These are phyloP conservation scores for Clausena lansium DNA, from an alignment of 345 rosid genomes.

Conservation along the genomic window DNA sequence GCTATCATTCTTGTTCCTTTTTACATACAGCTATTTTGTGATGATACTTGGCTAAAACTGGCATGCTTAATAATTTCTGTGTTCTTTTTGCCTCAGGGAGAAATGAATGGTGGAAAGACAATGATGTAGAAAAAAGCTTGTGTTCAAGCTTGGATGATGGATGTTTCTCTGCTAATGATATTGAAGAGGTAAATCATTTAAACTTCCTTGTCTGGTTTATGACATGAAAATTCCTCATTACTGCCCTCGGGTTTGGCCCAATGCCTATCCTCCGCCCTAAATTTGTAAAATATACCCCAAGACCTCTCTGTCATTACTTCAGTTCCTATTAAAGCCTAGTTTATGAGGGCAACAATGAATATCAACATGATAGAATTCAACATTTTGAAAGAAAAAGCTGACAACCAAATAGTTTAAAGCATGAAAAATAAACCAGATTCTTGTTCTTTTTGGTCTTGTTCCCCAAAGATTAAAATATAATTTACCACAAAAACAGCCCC, in stretches of 20 bases:
- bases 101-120: slow-evolving; percentile 36
- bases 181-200: slow-evolving; percentile 48
- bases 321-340: not conserved
- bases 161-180: slow-evolving; percentile 30
- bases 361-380: not conserved
- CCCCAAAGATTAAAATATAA: not conserved
- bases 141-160: slow-evolving; percentile 34
- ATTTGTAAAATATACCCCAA: no score
- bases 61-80: not conserved
- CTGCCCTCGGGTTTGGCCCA: not conserved
- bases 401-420: not conserved
- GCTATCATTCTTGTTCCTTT: slow-evolving; percentile 7
- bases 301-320: no score
- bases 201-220: not conserved
- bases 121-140: slow-evolving; percentile 31
- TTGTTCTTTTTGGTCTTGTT: not conserved
- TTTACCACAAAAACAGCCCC: no score
- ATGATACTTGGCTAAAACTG: not conserved
- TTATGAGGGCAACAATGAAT: not conserved
- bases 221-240: not conserved
- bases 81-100: slow-evolving; percentile 40
- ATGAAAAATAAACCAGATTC: no score
- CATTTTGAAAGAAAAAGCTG: not conserved
- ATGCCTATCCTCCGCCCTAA: not conserved
- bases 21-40: not conserved